Base-by-base conservation (phyloP, 2,329 filamentous ascomycete genomes). In the Pyricularia grisea region DNA sequence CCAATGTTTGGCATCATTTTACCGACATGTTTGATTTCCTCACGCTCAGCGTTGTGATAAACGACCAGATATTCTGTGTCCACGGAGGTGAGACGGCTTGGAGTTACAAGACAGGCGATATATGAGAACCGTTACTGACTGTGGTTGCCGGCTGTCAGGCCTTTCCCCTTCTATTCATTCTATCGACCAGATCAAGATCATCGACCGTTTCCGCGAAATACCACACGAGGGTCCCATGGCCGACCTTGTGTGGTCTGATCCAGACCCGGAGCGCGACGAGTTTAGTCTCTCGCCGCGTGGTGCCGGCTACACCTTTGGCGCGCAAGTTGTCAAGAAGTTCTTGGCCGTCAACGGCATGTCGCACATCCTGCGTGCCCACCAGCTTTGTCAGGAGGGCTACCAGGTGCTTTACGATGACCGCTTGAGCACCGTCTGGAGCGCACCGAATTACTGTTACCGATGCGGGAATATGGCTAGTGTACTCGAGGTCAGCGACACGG, bases 1-100 rank as follows among this genome's bases (percentile, higher is more conserved):
- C 95, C 72, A 97, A 95, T 75, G 95, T 99, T 27, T 99, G 95
- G 95, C 95, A 99, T 80, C 95, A 98, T 79, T 99, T 99, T 78
- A 99, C 95, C 73, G 95, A 99, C 81, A 98, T 99, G 94, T 99
- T 99, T 80, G 95, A 99, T 81, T 99, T 97, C 79, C 85, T 99
- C 72, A 98, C 94, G 9, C 84, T 99, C 69, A 97, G 92, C 75
- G 96, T 98, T 71, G 94, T 99, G 72, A 99, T 99, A 78, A 97
- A 98, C 78, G 92, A 99, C 79, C 92, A 98, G 79, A 99, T 99
- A 73, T 99, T 99, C 79, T 99, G 95, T 79, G 95, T 99, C 7
- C 95, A 99, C 79, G 95, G 95, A 78, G 93, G 90, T 83, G 79
- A 79, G 77, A 79, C 66, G n/a, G 23, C n/a, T 42, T 36, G 14